Conservation (phyloP, 129 eudicot species). For the Deinandra increscens region DNA sequence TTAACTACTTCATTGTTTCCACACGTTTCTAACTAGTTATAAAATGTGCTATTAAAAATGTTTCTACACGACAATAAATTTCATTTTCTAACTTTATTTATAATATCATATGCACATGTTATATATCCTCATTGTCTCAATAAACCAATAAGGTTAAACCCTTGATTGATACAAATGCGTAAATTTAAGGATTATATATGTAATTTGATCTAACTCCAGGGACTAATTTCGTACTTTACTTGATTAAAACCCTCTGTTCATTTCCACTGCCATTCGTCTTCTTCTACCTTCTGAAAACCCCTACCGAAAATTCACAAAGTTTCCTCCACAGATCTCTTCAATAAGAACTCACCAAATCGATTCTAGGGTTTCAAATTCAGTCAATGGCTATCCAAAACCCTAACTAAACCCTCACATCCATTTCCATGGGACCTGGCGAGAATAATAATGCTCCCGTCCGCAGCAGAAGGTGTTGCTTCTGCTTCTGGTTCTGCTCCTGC, state of each 20-base stretch:
- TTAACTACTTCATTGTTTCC: no score
- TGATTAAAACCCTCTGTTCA: conserved; percentile 1
- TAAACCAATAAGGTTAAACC: background rate
- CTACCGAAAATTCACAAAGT: conserved; percentile 2
- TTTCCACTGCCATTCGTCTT: conserved; percentile 7
- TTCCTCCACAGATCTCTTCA: conserved; percentile 14
- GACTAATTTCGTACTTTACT: background rate
- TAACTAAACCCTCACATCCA: background rate
- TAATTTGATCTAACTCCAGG: background rate
- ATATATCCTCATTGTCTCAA: no score
- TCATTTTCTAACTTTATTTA: no score
- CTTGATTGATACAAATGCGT: background rate
- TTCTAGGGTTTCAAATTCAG: background rate
- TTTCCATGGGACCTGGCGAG: conserved; percentile 15
- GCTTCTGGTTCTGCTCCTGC: background rate
- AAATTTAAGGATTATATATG: background rate
- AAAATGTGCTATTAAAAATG: no score
- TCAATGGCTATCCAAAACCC: conserved; percentile 16
- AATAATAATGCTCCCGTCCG: background rate
- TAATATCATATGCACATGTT: no score
- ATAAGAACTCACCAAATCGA: background rate
- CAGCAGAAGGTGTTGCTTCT: background rate
- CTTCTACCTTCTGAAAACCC: conserved; percentile 25
- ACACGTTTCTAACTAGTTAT: no score
- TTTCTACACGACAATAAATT: no score